phyloP scores from a whole-genome alignment of 1,284 basidiomycete species.

The Binderoboletus segoi region DNA sequence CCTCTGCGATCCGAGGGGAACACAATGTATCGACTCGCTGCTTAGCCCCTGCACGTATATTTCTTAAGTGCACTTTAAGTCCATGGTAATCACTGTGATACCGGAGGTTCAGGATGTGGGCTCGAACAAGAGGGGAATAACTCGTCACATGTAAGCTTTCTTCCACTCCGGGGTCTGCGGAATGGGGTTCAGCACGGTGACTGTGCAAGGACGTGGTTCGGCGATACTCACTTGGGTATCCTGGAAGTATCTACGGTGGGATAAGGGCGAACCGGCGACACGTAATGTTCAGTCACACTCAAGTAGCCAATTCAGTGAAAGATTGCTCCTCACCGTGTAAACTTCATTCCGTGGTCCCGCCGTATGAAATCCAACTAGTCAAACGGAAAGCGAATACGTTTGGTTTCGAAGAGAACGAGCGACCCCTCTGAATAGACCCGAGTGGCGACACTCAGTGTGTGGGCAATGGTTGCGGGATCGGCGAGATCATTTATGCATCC shows the following conservation, averaged over 20 bases:
- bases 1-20: conserved; percentile 12
- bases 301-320: neutral
- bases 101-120: neutral
- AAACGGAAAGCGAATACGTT: too few species aligned
- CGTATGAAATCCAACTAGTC: too few species aligned
- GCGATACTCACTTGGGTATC: conserved; percentile 62
- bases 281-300: conserved; percentile 3
- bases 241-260: conserved; percentile 57
- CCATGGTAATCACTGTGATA: conserved; percentile 65
- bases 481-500: too few species aligned
- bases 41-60: conserved; percentile 42
- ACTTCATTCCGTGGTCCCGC: conserved; percentile 56
- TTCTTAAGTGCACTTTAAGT: conserved; percentile 68
- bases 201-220: neutral
- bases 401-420: too few species aligned
- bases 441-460: too few species aligned
- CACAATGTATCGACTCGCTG: conserved; percentile 28
- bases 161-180: conserved; percentile 79
- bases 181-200: conserved; percentile 1
- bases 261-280: neutral
- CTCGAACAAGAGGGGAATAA: neutral
- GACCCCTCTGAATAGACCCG: too few species aligned
- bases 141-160: conserved; percentile 73
- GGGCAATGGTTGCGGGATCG: too few species aligned
- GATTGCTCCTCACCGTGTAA: conserved; percentile 46